phyloP scores from a whole-genome alignment of 1,139 yeast genomes.

The Candida mesenterica region DNA sequence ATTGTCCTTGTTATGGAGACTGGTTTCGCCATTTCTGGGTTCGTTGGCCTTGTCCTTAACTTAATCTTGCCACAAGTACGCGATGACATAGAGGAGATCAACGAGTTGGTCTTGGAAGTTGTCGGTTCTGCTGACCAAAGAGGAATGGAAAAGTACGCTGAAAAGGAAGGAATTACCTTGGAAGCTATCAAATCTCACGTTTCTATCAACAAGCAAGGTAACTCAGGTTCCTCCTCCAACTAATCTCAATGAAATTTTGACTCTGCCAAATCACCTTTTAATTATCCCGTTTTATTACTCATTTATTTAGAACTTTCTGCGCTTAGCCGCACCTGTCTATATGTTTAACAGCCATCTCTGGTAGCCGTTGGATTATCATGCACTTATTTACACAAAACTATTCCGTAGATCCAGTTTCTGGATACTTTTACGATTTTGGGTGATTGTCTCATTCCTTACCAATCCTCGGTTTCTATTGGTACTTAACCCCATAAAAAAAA shows the following conservation, averaged over 20 bases:
- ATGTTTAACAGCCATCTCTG: neutral
- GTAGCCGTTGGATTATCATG: no score
- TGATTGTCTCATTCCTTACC: no score
- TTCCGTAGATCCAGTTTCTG: no score
- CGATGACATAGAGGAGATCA: conserved; percentile 59
- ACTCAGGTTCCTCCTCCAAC: conserved; percentile 8
- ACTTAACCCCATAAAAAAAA: no score
- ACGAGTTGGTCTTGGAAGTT: conserved; percentile 45
- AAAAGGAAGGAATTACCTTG: conserved; percentile 34
- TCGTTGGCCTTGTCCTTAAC: conserved; percentile 72
- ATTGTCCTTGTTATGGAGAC: conserved; percentile 82
- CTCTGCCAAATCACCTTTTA: no score
- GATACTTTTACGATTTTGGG: no score
- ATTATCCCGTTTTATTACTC: neutral
- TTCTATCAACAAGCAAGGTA: conserved; percentile 11
- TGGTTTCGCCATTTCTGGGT: conserved; percentile 81
- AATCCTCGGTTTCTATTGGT: no score
- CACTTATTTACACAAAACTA: no score
- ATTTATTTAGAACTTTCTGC: neutral
- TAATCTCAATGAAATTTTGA: no score
- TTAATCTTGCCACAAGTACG: conserved; percentile 67
- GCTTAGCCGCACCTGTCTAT: neutral
- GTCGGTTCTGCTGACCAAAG: conserved; percentile 47
- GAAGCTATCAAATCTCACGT: conserved; percentile 23
- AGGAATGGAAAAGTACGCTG: conserved; percentile 37